Evolutionary conservation across 176 grass and related monocot species (phyloP).

Genomic region (Aechmea fasciata): DNA sequence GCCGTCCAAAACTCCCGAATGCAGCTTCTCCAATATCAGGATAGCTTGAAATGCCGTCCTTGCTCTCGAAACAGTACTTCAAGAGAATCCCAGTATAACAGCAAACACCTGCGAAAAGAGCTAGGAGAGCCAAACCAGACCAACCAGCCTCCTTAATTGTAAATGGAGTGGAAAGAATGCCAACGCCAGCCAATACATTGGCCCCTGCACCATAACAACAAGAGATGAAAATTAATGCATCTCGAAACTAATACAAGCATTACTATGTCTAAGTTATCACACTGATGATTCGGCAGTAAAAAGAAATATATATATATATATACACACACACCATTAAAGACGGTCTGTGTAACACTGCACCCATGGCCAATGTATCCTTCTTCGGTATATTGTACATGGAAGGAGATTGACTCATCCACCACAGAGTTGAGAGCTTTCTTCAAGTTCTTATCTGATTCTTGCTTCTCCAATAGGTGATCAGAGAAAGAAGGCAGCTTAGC

Average conservation of each 20-base stretch:
- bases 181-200: slow-evolving; percentile 81
- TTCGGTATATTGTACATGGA: slow-evolving; percentile 39
- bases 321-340: slow-evolving; percentile 64
- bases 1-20: slow-evolving; percentile 71
- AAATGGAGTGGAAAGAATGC: slow-evolving; percentile 80
- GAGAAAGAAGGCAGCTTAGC: slow-evolving; percentile 55
- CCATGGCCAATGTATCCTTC: slow-evolving; percentile 57
- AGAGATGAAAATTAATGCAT: not conserved
- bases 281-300: no score
- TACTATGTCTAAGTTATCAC: not conserved
- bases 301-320: no score
- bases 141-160: slow-evolving; percentile 83
- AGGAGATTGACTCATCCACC: slow-evolving; percentile 38
- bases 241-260: slow-evolving; percentile 3
- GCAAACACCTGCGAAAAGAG: slow-evolving; percentile 52
- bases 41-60: slow-evolving; percentile 76
- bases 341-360: slow-evolving; percentile 78
- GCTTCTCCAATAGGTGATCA: slow-evolving; percentile 31
- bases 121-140: slow-evolving; percentile 50
- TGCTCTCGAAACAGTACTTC: slow-evolving; percentile 84
- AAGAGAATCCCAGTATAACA: slow-evolving; percentile 80
- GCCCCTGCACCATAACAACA: slow-evolving; percentile 35
- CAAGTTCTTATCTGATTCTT: slow-evolving; percentile 37
- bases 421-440: slow-evolving; percentile 34
- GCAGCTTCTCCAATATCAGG: slow-evolving; percentile 96